Percentiles rank a stretch among this genome's conserved stretches.
Evolutionary conservation across 1,284 basidiomycete species (phyloP).

Genomic region (Boletus sp.): DNA sequence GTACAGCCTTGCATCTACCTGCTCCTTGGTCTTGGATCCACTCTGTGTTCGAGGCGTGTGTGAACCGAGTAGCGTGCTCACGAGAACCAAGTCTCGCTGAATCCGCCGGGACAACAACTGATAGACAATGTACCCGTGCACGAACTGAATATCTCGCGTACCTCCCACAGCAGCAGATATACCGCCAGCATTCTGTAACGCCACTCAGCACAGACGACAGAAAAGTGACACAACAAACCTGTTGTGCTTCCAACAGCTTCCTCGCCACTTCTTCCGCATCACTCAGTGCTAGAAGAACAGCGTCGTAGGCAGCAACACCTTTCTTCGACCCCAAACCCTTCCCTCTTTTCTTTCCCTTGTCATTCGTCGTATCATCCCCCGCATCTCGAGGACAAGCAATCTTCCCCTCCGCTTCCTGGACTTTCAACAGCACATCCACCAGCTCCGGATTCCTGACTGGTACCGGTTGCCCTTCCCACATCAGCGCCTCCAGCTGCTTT

Average conservation of each 20-base stretch:
- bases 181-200: slow-evolving; percentile 24
- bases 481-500: slow-evolving; percentile 61
- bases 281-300: slow-evolving; percentile 78
- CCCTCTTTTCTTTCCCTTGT: slow-evolving; percentile 42
- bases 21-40: slow-evolving; percentile 47
- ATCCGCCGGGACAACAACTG: slow-evolving; percentile 86
- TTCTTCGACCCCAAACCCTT: slow-evolving; percentile 62
- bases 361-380: slow-evolving; percentile 28
- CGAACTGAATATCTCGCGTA: slow-evolving; percentile 75
- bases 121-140: slow-evolving; percentile 86
- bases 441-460: slow-evolving; percentile 92
- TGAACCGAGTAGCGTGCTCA: slow-evolving; percentile 60
- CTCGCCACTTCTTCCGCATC: slow-evolving; percentile 86
- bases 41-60: slow-evolving; percentile 39
- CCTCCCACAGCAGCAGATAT: slow-evolving; percentile 42
- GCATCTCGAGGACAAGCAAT: slow-evolving; percentile 42
- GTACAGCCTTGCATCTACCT: slow-evolving; percentile 69
- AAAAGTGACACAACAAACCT: slow-evolving; percentile 48
- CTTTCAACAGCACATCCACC: slow-evolving; percentile 83
- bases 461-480: slow-evolving; percentile 85
- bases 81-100: slow-evolving; percentile 85
- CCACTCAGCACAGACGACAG: slow-evolving; percentile 11
- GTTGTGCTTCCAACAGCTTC: slow-evolving; percentile 79
- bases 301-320: slow-evolving; percentile 82
- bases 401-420: slow-evolving; percentile 76